Conservation (phyloP, 805 yeast genomes). For the Saccharomycopsis sp. region DNA sequence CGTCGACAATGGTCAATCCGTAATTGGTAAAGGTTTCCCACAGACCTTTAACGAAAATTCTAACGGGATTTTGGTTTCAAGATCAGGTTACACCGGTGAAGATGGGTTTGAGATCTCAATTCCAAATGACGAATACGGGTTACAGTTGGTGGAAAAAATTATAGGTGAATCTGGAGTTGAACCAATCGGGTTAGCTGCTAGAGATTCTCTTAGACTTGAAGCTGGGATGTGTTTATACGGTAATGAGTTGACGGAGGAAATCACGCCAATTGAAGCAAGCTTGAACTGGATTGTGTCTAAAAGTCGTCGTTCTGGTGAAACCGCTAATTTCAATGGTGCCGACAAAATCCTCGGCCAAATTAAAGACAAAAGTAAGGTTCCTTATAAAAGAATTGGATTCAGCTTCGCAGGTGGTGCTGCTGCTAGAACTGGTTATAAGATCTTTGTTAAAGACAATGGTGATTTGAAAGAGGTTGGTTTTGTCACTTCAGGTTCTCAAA, state of each 20-base stretch:
- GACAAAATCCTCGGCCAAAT: slow-evolving; percentile 63
- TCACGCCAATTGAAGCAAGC: slow-evolving; percentile 84
- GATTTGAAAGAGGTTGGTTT: slow-evolving; percentile 43
- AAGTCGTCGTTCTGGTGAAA: slow-evolving; percentile 49
- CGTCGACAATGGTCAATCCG: slow-evolving; percentile 26
- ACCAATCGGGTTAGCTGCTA: slow-evolving; percentile 96
- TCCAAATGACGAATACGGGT: slow-evolving; percentile 47
- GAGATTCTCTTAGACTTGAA: slow-evolving; percentile 91
- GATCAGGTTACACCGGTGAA: slow-evolving; percentile 98
- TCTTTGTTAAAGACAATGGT: slow-evolving; percentile 47
- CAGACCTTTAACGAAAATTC: slow-evolving; percentile 32
- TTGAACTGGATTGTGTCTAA: slow-evolving; percentile 88
- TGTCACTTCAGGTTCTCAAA: slow-evolving; percentile 56
- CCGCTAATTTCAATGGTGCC: slow-evolving; percentile 67
- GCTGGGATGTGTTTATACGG: slow-evolving; percentile 99
- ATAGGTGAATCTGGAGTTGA: slow-evolving; percentile 49
- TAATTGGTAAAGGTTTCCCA: slow-evolving; percentile 22
- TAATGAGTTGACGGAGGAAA: slow-evolving; percentile 72
- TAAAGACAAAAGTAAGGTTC: slow-evolving; percentile 50
- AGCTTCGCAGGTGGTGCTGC: slow-evolving; percentile 74
- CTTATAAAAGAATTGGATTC: slow-evolving; percentile 68
- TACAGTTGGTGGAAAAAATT: slow-evolving; percentile 54
- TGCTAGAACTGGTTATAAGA: slow-evolving; percentile 73
- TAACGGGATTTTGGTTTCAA: slow-evolving; percentile 64
- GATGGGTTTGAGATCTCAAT: slow-evolving; percentile 94